phyloP scores from a whole-genome alignment of 2,329 filamentous ascomycete species.

The Cercospora janseana region DNA sequence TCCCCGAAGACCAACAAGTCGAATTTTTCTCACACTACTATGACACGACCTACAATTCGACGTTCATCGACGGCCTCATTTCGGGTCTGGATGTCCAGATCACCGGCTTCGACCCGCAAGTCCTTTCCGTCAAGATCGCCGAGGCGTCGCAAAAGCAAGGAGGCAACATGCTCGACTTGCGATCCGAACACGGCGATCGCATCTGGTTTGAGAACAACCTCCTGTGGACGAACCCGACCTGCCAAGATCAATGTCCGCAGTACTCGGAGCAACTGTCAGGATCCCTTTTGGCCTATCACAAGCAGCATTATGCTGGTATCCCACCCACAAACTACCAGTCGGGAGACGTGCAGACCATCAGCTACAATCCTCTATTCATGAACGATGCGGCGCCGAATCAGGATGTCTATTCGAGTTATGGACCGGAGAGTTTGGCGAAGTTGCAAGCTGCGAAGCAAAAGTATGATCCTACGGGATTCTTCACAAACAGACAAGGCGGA shows the following conservation, averaged over 20 bases:
- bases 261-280: conserved; percentile 18
- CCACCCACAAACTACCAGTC: conserved; percentile 25
- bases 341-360: conserved; percentile 13
- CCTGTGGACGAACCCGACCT: conserved; percentile 22
- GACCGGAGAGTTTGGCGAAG: conserved; percentile 23
- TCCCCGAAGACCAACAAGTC: conserved; percentile 23
- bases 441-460: conserved; percentile 23
- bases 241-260: conserved; percentile 22
- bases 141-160: conserved; percentile 20
- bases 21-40: conserved; percentile 19
- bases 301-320: conserved; percentile 15
- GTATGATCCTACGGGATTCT: conserved; percentile 29
- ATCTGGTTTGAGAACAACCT: conserved; percentile 27
- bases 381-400: conserved; percentile 30
- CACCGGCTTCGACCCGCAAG: conserved; percentile 25
- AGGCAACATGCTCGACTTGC: conserved; percentile 23
- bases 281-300: conserved; percentile 15
- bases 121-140: conserved; percentile 20
- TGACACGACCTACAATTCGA: conserved; percentile 16
- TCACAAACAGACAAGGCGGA: conserved; percentile 27
- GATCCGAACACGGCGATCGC: conserved; percentile 21
- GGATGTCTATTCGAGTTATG: conserved; percentile 28
- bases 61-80: conserved; percentile 17
- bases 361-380: conserved; percentile 27
- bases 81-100: conserved; percentile 22